A percentile compares a stretch with the other conserved stretches of the same genome.
These are phyloP conservation scores for Ustulina deusta DNA, from an alignment of 2,329 filamentous ascomycete genomes.

Conservation along the genomic window DNA sequence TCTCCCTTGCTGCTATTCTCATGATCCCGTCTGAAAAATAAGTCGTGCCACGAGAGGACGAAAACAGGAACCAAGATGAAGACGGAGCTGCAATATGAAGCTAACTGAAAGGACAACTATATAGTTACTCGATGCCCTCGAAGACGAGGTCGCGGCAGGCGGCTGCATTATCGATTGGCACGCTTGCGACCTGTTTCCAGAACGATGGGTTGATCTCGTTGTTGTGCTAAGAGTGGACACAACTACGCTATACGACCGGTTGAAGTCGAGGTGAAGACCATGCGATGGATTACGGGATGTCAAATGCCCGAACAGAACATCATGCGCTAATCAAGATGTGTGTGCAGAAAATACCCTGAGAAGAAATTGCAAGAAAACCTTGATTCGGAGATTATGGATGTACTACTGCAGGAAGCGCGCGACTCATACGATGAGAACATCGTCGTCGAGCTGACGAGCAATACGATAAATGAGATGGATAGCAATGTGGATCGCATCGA, in stretches of 20 bases:
- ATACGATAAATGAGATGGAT: constrained; percentile 86
- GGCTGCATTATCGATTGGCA: constrained; percentile 98
- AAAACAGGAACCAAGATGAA: background rate
- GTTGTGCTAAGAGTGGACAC: constrained; percentile 89
- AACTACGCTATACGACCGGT: constrained; percentile 83
- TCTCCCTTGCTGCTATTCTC: background rate
- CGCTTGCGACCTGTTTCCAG: constrained; percentile 93
- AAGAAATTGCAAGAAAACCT: constrained; percentile 95
- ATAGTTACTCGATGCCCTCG: constrained; percentile 87
- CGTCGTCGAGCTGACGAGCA: constrained; percentile 88
- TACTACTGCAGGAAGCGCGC: constrained; percentile 88
- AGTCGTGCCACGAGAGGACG: background rate
- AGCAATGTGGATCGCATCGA: constrained; percentile 86
- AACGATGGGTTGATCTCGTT: constrained; percentile 93
- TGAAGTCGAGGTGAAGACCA: constrained; percentile 73
- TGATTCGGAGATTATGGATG: constrained; percentile 97
- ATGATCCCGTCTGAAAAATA: background rate
- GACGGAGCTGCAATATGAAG: constrained; percentile 25
- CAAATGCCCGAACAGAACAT: background rate
- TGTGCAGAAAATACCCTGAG: constrained; percentile 78
- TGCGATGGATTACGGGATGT: background rate
- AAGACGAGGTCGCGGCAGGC: constrained; percentile 80
- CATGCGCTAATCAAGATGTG: background rate
- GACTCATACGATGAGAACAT: constrained; percentile 89
- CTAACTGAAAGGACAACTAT: constrained; percentile 39